Evolutionary conservation across 179 eudicot species (phyloP), one percentile per base, ranked within the genome.

Genomic region (Beta macrorhiza): DNA sequence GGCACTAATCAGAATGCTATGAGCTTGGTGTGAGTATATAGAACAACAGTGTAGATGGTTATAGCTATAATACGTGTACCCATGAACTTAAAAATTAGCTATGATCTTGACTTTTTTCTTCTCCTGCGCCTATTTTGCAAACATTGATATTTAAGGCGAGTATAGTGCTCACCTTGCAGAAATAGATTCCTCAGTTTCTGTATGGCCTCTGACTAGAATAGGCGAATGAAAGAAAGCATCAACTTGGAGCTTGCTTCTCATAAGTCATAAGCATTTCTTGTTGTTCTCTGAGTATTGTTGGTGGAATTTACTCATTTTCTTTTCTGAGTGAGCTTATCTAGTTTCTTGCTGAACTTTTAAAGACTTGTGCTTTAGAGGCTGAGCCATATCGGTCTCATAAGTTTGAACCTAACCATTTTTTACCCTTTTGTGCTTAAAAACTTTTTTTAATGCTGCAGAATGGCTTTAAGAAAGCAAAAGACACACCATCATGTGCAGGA

Each of bases 401-500:
- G 55, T 42, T 65, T 59, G 15, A 55, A 52, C 61, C 67, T 76
- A 37, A 74, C 44, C 76, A 15, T 37, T 37, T 37, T 37, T 37
- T 3, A 37, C 42, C 42, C 42, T 37, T 37, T 37, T 37, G 42
- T 37, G 42, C 42, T 37, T 37, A 37, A 37, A 37, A 37, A 37
- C 4, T 37, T 37, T 37, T 53, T 69, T 75, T 19, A 12, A 58
- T 82, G 74, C 29, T 79, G 83, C 92, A 94, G 97, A 89, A 86
- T 76, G 79, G 80, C 15, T 64, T 62, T 49, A 69, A 74, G 56
- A 83, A 81, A 62, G 82, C 61, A 82, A 87, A 86, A 82, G 88
- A 81, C 47, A 65, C 86, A 55, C 85, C 86, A 80, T 88, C 84
- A 55, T 94, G 99, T 88, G 92, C 90, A 81, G 90, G 91, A 84